Evolutionary conservation across 768 basidiomycete species (phyloP), one percentile per base, ranked within the genome.

Genomic region (Tricholoma furcatifolium): DNA sequence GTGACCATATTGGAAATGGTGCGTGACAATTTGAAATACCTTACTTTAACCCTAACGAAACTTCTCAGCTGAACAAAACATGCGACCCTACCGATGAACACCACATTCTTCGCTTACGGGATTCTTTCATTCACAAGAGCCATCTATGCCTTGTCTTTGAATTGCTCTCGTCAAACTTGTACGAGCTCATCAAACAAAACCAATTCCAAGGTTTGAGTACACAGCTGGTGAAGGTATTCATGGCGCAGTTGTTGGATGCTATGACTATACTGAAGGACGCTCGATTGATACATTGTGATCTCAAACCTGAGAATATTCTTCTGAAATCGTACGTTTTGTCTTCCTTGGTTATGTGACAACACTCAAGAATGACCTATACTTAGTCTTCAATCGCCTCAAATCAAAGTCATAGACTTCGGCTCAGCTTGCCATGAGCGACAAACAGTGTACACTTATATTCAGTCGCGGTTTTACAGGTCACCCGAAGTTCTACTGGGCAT

Each of bases 391-490:
- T 93, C 95, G 9, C 96, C 96, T 2, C 88, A 93, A 70, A 98
- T 98, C 76, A 98, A 98, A 73, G 91, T 99, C 47, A 98, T 99
- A 66, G 96, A 98, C 74, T 98, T 98, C 73, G 97, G 97, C 38
- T 98, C 95, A 4, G 94, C 97, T 15, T 99, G 97, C 67, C 95
- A 98, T 67, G 97, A 98, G 72, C 87, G 92, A 62, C 95, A 98
- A 71, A 99, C 96, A n/a, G 94, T 98, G 39, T 99, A 99, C 69
- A 99, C 97, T 3, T 99, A 99, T 73, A 98, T 99, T 67, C 97
- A 99, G 66, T 98, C 95, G 8, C 83, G 97, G 45, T 99, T 99
- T 75, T 99, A 99, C 68, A 90, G 97, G 40, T 96, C 93, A 2
- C 97, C 97, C 11, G 97, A 99, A 73, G 97, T 99, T 15, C 79